phyloP scores from a whole-genome alignment of 345 rosid genomes.

The Eucalyptus virginea region DNA sequence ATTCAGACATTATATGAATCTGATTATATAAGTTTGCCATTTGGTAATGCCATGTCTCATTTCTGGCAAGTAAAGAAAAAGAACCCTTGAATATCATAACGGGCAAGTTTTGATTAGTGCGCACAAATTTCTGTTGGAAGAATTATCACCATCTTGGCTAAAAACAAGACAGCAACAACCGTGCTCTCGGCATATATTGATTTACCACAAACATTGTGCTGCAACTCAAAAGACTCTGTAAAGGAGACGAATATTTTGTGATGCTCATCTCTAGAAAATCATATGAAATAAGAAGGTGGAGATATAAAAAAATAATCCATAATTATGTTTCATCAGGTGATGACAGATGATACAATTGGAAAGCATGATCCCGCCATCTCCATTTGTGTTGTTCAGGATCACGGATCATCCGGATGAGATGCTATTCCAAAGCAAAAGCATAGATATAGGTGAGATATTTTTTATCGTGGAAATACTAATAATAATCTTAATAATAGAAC shows the following conservation, averaged over 20 bases:
- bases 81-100: no score
- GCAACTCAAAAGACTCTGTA: constrained; percentile 74
- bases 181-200: constrained; percentile 89
- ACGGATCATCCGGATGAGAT: constrained; percentile 62
- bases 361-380: constrained; percentile 92
- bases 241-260: neutral
- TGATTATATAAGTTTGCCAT: neutral
- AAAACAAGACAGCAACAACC: constrained; percentile 67
- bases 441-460: no score
- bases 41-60: neutral
- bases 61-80: neutral
- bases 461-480: no score
- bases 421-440: neutral
- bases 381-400: constrained; percentile 70
- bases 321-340: constrained; percentile 83
- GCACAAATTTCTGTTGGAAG: neutral
- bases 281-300: neutral
- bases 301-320: neutral
- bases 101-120: neutral
- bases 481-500: no score
- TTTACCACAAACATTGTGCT: constrained; percentile 92
- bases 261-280: neutral
- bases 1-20: neutral
- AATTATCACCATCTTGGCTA: constrained; percentile 58
- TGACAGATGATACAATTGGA: constrained; percentile 75